These are phyloP conservation scores for Kondoa subrosea DNA, from an alignment of 768 basidiomycete species.

Conservation along the genomic window DNA sequence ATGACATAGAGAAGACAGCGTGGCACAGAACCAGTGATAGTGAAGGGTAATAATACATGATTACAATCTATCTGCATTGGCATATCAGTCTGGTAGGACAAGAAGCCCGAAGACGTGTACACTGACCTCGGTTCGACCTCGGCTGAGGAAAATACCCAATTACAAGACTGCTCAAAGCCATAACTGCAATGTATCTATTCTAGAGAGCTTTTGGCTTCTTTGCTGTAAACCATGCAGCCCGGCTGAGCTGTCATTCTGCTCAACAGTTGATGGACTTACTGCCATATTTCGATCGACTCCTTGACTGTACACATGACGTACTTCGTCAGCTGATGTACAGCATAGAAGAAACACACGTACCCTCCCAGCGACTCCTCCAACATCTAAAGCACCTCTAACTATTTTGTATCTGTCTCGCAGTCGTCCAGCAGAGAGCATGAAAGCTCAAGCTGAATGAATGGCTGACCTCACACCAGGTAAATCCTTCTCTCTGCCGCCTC, in stretches of 20 bases:
- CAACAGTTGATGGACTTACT: not conserved
- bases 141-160: no score
- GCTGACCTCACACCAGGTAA: slow-evolving; percentile 80
- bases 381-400: slow-evolving; percentile 79
- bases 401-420: slow-evolving; percentile 63
- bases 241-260: not conserved
- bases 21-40: no score
- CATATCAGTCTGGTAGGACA: no score
- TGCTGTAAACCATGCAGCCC: not conserved
- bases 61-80: no score
- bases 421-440: not conserved
- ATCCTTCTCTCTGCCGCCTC: slow-evolving; percentile 93
- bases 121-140: no score
- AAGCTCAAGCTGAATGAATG: not conserved
- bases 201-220: not conserved
- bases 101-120: no score
- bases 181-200: no score
- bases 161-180: no score
- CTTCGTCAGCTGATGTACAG: slow-evolving; percentile 25
- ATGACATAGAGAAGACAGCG: no score
- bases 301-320: not conserved
- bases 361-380: slow-evolving; percentile 73
- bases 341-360: slow-evolving; percentile 67
- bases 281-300: not conserved
- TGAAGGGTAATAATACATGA: no score